Conservation (phyloP, 306 rosid species). For the Pterocarpus macrocarpus region DNA sequence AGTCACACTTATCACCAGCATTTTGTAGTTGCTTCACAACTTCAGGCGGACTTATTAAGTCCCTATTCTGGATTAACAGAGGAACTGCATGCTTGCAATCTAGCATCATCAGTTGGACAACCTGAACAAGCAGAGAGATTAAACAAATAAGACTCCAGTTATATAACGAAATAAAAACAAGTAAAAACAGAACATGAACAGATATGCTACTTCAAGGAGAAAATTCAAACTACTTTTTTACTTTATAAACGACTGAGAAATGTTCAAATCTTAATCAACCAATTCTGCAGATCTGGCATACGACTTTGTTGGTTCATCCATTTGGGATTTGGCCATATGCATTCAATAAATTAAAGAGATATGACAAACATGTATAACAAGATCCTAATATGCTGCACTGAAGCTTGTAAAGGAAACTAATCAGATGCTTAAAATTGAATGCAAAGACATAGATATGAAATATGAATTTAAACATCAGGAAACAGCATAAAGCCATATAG, state of each 20-base stretch:
- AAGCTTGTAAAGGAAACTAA: constrained; percentile 42
- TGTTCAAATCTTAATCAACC: constrained; percentile 39
- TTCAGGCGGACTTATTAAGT: constrained; percentile 74
- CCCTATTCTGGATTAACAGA: constrained; percentile 78
- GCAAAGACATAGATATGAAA: constrained; percentile 11
- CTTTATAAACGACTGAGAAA: constrained; percentile 33
- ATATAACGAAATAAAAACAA: constrained; percentile 31
- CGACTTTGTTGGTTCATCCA: constrained; percentile 38
- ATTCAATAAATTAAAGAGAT: constrained; percentile 33
- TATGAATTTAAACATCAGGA: constrained; percentile 24
- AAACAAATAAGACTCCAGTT: constrained; percentile 40
- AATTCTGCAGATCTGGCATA: constrained; percentile 34
- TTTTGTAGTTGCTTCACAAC: constrained; percentile 80
- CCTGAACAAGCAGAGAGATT: constrained; percentile 60
- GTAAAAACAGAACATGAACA: constrained; percentile 17
- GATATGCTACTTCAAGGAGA: constrained; percentile 30
- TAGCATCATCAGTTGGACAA: constrained; percentile 89
- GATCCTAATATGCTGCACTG: constrained; percentile 13
- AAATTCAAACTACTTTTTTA: constrained; percentile 23
- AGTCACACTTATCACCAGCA: constrained; percentile 65
- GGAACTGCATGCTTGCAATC: constrained; percentile 94
- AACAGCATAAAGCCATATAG: constrained; percentile 17
- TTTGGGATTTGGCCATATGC: constrained; percentile 9
- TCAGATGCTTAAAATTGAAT: constrained; percentile 17
- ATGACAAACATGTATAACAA: constrained; percentile 32